Base-by-base conservation (phyloP, 331 rosid genomes). In the Acacia pycnantha region DNA sequence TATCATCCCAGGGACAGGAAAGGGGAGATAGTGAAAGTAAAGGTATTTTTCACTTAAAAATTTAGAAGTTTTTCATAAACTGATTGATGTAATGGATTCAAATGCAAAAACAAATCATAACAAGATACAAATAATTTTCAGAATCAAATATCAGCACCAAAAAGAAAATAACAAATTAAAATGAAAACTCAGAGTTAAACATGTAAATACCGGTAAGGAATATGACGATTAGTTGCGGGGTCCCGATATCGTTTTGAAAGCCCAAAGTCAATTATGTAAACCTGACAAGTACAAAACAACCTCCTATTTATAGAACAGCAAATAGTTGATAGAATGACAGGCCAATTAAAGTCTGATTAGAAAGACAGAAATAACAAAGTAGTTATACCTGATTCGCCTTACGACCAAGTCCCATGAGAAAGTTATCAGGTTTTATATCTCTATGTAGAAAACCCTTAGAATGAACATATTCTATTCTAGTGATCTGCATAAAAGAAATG, bases 351-450 rank as follows among this genome's bases (percentile, higher is more conserved):
- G 56, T 40, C 84, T 9, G 47, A 54, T 27, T 2, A 59, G 26
- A 62, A 66, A 80, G 47, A 50, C 43, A 37, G 56, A 80, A 51
- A 67, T 46, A 41, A 68, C 69, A 66, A 51, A 81, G 77, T 21
- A 44, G 72, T 71, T 81, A 21, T 56, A 96, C 99, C 98, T 94
- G 99, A 80, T 92, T 96, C 27, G 98, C 99, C 82, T 94, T 96
- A 72, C 97, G 95, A 70, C 98, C 98, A 84, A 96, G 97, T 62
- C 99, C 98, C 99, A 94, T 96, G 76, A 96, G 97, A 80, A 96
- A 96, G 88, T 96, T 96, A 86, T 96, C 99, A 2, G 99, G 98
- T 77, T 96, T 96, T 59, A 96, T 91, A 74, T 96, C 99, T 88
- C 99, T 90, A 13, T 94, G 99, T 62, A 96, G 86, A 86, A 89